Evolutionary conservation across 2,329 filamentous ascomycete genomes (phyloP), one percentile per base, ranked within the genome.

Genomic region (Aspergillus sclerotialis): DNA sequence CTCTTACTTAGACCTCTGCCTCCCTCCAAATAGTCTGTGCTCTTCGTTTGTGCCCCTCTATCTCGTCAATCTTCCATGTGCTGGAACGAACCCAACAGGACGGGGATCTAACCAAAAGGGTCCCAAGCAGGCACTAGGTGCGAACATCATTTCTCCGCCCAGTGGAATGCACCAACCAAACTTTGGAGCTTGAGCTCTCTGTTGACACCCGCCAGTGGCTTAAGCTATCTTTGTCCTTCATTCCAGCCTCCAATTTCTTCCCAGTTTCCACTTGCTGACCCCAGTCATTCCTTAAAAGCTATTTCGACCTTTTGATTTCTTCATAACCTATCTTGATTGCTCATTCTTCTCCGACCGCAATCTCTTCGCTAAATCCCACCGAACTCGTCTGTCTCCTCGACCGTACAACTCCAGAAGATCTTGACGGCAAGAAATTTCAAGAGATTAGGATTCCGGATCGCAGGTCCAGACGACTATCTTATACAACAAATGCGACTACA

Each of bases 401-500:
- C 13, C 23, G 8, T 24, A n/a, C n/a, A n/a, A n/a, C n/a, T n/a
- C n/a, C n/a, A n/a, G 23, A 24, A 24, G 23, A 9, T 24, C n/a
- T 24, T 8, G 23, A 24, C n/a, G 23, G 23, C 23, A 8, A 24
- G 8, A 24, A 24, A 24, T 24, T 24, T 9, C n/a, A 24, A n/a
- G 23, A 9, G 3, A n/a, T 24, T 24, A n/a, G 23, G 23, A 3
- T 24, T 24, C 23, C n/a, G n/a, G n/a, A n/a, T n/a, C n/a, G n/a
- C 23, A 24, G 8, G 23, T 24, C 23, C 23, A 8, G 23, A 24
- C 23, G 23, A 24, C 23, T 8, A 24, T 24, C n/a, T n/a, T 24
- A 24, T 19, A 26, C 37, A 33, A 44, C 48, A 45, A 51, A 58
- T 57, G 54, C 53, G 42, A 44, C 33, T 37, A 32, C 34, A 33